phyloP scores from a whole-genome alignment of 129 eudicot genomes.

The Flaveria sonorensis region DNA sequence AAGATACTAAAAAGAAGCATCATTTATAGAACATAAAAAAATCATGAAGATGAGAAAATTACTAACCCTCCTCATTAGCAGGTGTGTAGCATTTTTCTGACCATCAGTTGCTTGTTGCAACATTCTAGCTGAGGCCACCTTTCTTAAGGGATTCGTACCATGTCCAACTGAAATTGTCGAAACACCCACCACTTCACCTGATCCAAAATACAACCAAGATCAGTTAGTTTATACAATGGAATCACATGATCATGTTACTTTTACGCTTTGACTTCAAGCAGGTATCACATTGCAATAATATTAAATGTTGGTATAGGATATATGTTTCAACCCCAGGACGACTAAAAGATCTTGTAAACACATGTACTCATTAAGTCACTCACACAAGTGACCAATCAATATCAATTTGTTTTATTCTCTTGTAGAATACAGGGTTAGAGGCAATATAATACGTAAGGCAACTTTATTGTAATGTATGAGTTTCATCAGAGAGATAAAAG shows the following conservation, averaged over 20 bases:
- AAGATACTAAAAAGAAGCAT: not conserved
- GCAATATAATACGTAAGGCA: no score
- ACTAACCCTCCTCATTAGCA: conserved; percentile 68
- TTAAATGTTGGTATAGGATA: not conserved
- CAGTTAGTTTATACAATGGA: conserved; percentile 7
- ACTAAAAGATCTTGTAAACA: no score
- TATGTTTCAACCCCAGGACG: not conserved
- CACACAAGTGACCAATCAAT: no score
- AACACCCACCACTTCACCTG: conserved; percentile 98
- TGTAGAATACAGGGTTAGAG: no score
- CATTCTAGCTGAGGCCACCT: conserved; percentile 88
- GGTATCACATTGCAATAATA: not conserved
- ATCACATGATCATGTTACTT: conserved; percentile 11
- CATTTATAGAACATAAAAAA: conserved; percentile 5
- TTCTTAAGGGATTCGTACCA: conserved; percentile 61
- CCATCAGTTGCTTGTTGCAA: conserved; percentile 65
- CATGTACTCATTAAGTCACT: no score
- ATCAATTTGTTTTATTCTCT: no score
- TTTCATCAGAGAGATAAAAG: no score
- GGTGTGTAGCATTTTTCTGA: conserved; percentile 57
- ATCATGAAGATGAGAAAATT: not conserved
- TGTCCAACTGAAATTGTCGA: conserved; percentile 85
- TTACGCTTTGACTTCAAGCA: not conserved
- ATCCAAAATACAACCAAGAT: conserved; percentile 17
- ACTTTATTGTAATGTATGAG: no score